These are phyloP conservation scores for Heliamphora exappendiculata DNA, from an alignment of 148 eudicot genomes.

Conservation along the genomic window DNA sequence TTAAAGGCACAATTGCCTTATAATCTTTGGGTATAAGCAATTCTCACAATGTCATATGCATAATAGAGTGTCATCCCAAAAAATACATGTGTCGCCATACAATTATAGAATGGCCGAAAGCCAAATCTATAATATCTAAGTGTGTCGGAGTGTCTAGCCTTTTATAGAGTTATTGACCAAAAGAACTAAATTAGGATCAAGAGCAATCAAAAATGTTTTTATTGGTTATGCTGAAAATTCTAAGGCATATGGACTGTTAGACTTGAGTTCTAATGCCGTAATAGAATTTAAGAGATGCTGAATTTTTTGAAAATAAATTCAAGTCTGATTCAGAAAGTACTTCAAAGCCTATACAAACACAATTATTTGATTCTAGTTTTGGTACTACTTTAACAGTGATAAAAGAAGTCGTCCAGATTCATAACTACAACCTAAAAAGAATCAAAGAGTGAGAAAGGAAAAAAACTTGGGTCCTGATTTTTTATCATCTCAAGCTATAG, in stretches of 20 bases:
- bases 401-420: neutral
- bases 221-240: neutral
- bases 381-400: too few relatives aligned
- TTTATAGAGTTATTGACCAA: too few relatives aligned
- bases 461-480: neutral
- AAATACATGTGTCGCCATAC: too few relatives aligned
- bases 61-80: neutral
- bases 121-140: neutral
- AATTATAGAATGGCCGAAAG: constrained; percentile 5
- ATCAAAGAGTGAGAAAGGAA: neutral
- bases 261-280: neutral
- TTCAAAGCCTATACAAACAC: too few relatives aligned
- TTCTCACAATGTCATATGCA: neutral
- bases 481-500: neutral
- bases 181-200: neutral
- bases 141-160: neutral
- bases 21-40: neutral
- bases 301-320: neutral
- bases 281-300: neutral
- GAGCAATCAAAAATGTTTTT: neutral
- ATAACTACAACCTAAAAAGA: too few relatives aligned
- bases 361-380: too few relatives aligned
- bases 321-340: too few relatives aligned
- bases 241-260: too few relatives aligned
- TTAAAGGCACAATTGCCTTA: neutral